Conservation (phyloP, 805 yeast genomes). For the Starmerella sp. region DNA sequence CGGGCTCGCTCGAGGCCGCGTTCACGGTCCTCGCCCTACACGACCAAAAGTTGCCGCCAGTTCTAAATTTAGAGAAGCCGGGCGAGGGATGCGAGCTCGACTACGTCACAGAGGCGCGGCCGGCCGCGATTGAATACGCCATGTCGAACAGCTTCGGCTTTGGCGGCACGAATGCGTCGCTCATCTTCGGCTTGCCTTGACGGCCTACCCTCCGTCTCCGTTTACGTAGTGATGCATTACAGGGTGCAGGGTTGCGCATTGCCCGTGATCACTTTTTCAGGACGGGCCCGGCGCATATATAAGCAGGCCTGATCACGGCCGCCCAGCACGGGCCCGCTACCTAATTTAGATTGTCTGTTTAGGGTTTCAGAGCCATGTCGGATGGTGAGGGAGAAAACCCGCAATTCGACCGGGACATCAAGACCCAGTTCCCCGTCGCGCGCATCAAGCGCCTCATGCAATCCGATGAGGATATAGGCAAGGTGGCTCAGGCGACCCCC, state of each 20-base stretch:
- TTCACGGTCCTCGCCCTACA: constrained; percentile 61
- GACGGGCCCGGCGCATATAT: neutral
- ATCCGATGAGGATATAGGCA: constrained; percentile 95
- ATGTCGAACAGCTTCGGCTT: constrained; percentile 90
- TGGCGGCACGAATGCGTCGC: constrained; percentile 87
- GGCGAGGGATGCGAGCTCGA: constrained; percentile 39
- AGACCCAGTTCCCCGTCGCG: constrained; percentile 45
- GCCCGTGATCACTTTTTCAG: constrained; percentile 1
- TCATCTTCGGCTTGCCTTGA: constrained; percentile 29
- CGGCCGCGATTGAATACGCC: constrained; percentile 42
- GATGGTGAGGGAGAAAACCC: constrained; percentile 11
- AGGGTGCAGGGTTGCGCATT: constrained; percentile 2
- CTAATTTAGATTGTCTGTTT: neutral
- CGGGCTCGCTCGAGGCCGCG: constrained; percentile 87
- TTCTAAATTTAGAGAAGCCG: constrained; percentile 51
- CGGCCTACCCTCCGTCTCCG: neutral
- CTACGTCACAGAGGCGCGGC: constrained; percentile 44
- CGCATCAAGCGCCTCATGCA: constrained; percentile 95
- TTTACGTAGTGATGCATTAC: neutral
- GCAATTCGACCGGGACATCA: constrained; percentile 27
- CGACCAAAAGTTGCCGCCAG: constrained; percentile 58
- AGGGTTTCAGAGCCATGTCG: constrained; percentile 1
- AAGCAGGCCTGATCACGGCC: neutral
- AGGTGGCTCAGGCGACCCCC: constrained; percentile 97
- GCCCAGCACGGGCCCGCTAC: neutral